A percentile compares a stretch with the other conserved stretches of the same genome.
phyloP scores from a whole-genome alignment of 805 yeast genomes.

The Barnettozyma populi region DNA sequence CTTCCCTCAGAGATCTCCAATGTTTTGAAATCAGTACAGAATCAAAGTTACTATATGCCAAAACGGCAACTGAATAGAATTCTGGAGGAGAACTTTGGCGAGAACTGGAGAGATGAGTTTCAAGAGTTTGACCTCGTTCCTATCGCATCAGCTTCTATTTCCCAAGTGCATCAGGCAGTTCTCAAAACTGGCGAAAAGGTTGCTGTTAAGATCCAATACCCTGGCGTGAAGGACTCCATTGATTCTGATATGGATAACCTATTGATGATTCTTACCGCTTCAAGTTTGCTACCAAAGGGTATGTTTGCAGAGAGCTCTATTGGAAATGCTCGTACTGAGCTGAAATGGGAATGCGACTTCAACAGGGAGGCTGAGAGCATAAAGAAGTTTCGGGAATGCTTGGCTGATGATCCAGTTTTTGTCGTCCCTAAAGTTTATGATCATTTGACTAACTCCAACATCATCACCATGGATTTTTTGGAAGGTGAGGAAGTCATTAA shows the following conservation, averaged over 20 bases:
- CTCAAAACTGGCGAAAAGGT: slow-evolving; percentile 63
- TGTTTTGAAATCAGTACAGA: slow-evolving; percentile 79
- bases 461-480: slow-evolving; percentile 86
- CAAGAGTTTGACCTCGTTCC: slow-evolving; percentile 80
- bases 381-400: slow-evolving; percentile 57
- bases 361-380: slow-evolving; percentile 79
- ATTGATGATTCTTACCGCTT: slow-evolving; percentile 76
- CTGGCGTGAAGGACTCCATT: slow-evolving; percentile 91
- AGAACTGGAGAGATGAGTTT: slow-evolving; percentile 70
- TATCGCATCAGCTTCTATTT: slow-evolving; percentile 95
- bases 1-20: slow-evolving; percentile 82
- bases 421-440: slow-evolving; percentile 78
- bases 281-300: slow-evolving; percentile 84
- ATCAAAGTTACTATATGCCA: slow-evolving; percentile 96
- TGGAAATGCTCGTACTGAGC: slow-evolving; percentile 86
- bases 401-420: slow-evolving; percentile 57
- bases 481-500: slow-evolving; percentile 78
- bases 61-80: slow-evolving; percentile 78
- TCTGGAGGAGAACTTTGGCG: slow-evolving; percentile 68
- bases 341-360: slow-evolving; percentile 98
- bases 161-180: slow-evolving; percentile 89
- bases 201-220: slow-evolving; percentile 95
- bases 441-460: slow-evolving; percentile 72
- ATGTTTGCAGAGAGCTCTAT: slow-evolving; percentile 86
- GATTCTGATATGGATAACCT: slow-evolving; percentile 91